Evolutionary conservation across 495 filamentous ascomycete genomes (phyloP).

Genomic region (Aspergillus haitiensis): DNA sequence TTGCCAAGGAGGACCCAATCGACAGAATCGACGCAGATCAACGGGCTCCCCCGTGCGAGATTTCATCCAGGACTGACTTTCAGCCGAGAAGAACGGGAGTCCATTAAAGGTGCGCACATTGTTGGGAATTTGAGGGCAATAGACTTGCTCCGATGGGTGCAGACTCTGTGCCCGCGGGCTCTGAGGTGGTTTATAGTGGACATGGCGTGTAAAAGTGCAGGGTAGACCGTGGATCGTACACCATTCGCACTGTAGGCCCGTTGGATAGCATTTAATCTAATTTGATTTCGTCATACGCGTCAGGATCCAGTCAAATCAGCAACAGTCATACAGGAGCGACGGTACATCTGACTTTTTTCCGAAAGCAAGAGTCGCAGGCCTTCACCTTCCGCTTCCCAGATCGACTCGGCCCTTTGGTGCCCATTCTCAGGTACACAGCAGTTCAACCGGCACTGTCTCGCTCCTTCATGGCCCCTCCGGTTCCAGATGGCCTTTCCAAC

Average conservation of each 20-base stretch:
- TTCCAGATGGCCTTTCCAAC: too few species aligned
- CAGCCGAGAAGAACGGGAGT: slow-evolving; percentile 14
- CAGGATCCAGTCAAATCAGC: neutral
- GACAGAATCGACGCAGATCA: neutral
- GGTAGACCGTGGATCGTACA: slow-evolving; percentile 2
- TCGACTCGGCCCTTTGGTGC: neutral
- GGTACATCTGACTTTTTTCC: neutral
- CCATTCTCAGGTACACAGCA: too few species aligned
- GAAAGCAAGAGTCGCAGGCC: neutral
- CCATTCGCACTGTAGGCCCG: slow-evolving; percentile 11
- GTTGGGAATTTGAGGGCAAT: neutral
- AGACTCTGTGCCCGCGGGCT: neutral
- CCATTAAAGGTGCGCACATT: slow-evolving; percentile 12
- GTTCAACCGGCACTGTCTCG: too few species aligned
- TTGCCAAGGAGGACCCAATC: neutral
- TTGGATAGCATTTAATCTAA: slow-evolving; percentile 10
- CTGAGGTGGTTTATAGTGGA: neutral
- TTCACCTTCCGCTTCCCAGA: neutral
- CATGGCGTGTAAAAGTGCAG: slow-evolving; percentile 8
- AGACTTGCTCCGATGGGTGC: neutral
- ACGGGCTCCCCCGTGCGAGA: slow-evolving; percentile 8
- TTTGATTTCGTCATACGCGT: neutral
- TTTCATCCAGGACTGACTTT: slow-evolving; percentile 2
- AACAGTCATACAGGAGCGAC: neutral
- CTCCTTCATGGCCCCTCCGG: too few species aligned